These are phyloP conservation scores for Balansia obtecta DNA, from an alignment of 2,329 filamentous ascomycete species.

Conservation along the genomic window DNA sequence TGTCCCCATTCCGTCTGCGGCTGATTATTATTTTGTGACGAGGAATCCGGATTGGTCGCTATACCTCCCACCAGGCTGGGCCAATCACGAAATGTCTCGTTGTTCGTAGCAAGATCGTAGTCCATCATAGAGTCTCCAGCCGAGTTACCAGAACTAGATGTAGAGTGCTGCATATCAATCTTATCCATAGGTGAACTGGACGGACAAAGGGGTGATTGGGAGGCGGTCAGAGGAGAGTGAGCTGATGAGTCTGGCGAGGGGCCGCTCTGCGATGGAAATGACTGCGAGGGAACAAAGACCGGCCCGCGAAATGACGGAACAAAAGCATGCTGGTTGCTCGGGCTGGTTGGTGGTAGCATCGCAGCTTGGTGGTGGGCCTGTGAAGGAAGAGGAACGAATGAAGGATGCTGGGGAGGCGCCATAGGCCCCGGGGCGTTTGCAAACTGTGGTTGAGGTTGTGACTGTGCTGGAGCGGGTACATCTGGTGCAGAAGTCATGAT, in stretches of 20 bases:
- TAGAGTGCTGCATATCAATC: slow-evolving; percentile 20
- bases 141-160: slow-evolving; percentile 13
- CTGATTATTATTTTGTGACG: slow-evolving; percentile 12
- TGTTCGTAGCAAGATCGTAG: slow-evolving; percentile 20
- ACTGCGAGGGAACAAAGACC: slow-evolving; percentile 21
- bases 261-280: slow-evolving; percentile 14
- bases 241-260: slow-evolving; percentile 21
- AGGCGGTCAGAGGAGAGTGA: slow-evolving; percentile 20
- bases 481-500: slow-evolving; percentile 24
- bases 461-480: slow-evolving; percentile 9
- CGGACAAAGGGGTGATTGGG: slow-evolving; percentile 17
- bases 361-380: slow-evolving; percentile 17
- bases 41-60: slow-evolving; percentile 18
- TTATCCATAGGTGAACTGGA: slow-evolving; percentile 22
- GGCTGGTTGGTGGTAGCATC: slow-evolving; percentile 12
- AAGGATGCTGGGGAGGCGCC: slow-evolving; percentile 16
- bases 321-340: slow-evolving; percentile 14
- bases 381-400: slow-evolving; percentile 21
- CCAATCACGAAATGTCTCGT: slow-evolving; percentile 29
- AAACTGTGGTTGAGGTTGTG: slow-evolving; percentile 13
- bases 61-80: slow-evolving; percentile 24
- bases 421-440: slow-evolving; percentile 14
- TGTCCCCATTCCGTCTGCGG: slow-evolving; percentile 2
- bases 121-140: slow-evolving; percentile 25
- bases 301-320: slow-evolving; percentile 18